Evolutionary conservation across 2,329 filamentous ascomycete genomes (phyloP).

Genomic region (Aspergillus calidoustus): DNA sequence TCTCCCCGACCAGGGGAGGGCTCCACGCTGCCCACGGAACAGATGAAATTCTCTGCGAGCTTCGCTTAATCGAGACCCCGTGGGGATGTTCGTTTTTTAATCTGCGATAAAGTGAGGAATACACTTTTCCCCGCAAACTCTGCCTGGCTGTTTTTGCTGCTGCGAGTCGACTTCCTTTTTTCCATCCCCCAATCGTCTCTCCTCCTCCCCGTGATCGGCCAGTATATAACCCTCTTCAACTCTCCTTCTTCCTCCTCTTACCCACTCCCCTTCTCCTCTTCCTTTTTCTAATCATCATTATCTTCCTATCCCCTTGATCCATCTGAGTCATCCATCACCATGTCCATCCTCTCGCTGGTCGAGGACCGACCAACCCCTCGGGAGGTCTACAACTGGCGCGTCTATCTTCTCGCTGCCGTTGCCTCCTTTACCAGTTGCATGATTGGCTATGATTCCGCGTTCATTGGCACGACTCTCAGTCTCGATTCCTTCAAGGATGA

Average conservation of each 20-base stretch:
- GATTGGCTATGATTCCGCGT: conserved; percentile 71
- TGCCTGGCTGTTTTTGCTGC: too few relatives aligned
- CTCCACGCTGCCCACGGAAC: background rate
- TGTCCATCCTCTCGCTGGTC: conserved; percentile 47
- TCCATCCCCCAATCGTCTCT: background rate
- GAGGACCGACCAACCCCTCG: conserved; percentile 59
- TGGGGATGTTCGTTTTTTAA: conserved; percentile 5
- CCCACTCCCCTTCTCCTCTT: conserved; percentile 10
- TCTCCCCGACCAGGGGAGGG: too few relatives aligned
- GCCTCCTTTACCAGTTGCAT: conserved; percentile 63
- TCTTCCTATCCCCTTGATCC: conserved; percentile 1
- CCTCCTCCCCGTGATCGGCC: background rate
- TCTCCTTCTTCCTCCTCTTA: conserved; percentile 10
- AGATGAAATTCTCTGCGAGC: background rate
- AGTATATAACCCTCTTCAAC: background rate
- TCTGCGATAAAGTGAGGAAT: background rate
- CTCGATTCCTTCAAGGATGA: conserved; percentile 71
- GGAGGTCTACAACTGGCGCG: conserved; percentile 64
- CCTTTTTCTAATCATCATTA: conserved; percentile 14
- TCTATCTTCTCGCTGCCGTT: conserved; percentile 59
- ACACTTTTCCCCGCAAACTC: background rate
- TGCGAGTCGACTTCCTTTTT: background rate
- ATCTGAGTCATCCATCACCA: conserved; percentile 25
- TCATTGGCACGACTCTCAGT: conserved; percentile 77
- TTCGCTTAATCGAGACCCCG: conserved; percentile 15